Percentiles rank a stretch among this genome's conserved stretches.
Conservation (phyloP, 202 grass and related monocot genomes). For the Bolboschoenoplectus hybrid region DNA sequence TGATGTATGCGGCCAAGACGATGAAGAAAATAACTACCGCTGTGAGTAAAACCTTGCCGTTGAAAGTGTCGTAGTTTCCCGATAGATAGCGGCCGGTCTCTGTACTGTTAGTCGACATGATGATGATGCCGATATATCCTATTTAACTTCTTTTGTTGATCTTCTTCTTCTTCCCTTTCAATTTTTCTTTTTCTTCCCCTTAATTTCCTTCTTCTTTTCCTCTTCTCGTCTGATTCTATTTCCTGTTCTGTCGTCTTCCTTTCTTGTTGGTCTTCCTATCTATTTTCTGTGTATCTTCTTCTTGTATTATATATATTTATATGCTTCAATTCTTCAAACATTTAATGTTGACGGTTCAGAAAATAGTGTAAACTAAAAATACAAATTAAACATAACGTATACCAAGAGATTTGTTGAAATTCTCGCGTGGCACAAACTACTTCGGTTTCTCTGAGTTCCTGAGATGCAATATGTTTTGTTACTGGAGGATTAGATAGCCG, state of each 20-base stretch:
- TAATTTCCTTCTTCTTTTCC: background rate
- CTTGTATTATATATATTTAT: background rate
- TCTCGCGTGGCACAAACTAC: no score
- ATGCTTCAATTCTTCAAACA: background rate
- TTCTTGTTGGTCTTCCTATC: no score
- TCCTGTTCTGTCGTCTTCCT: no score
- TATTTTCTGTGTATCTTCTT: background rate
- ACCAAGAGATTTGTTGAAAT: background rate
- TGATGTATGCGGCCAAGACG: constrained; percentile 43
- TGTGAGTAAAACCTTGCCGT: constrained; percentile 41
- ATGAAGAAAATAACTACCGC: constrained; percentile 45
- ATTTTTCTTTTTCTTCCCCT: background rate
- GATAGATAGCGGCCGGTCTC: background rate
- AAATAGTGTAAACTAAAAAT: background rate
- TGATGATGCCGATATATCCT: background rate
- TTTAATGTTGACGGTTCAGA: background rate
- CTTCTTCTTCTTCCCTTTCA: background rate
- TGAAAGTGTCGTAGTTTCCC: constrained; percentile 35
- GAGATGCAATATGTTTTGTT: background rate
- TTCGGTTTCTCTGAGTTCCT: no score
- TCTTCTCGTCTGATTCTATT: no score
- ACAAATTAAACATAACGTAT: background rate
- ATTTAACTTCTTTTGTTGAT: background rate
- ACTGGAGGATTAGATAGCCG: background rate
- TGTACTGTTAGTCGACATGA: constrained; percentile 48